A percentile compares a stretch with the other conserved stretches of the same genome.
phyloP scores from a whole-genome alignment of 306 rosid genomes.

The Hippophae tibetana region DNA sequence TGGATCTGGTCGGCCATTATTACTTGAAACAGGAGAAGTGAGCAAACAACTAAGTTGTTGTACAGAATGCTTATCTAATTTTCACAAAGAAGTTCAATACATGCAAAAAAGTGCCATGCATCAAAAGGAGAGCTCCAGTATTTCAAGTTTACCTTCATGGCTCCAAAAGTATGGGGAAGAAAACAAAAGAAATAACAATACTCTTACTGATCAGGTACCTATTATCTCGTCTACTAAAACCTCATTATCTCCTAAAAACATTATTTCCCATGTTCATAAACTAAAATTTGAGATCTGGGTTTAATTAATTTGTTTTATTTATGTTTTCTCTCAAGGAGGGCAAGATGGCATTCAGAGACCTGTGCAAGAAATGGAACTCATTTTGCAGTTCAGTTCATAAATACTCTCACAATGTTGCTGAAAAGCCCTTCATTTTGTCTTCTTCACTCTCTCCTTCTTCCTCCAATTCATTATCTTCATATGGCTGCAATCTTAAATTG shows the following conservation, averaged over 20 bases:
- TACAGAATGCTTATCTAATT: slow-evolving; percentile 33
- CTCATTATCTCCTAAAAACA: slow-evolving; percentile 3
- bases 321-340: slow-evolving; percentile 35
- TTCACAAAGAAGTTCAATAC: slow-evolving; percentile 29
- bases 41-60: slow-evolving; percentile 39
- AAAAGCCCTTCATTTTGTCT: slow-evolving; percentile 28
- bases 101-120: slow-evolving; percentile 3
- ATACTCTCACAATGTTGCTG: slow-evolving; percentile 8
- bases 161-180: slow-evolving; percentile 57
- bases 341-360: slow-evolving; percentile 31
- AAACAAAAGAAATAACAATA: slow-evolving; percentile 16
- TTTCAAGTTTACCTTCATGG: slow-evolving; percentile 54
- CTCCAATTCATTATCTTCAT: slow-evolving; percentile 32
- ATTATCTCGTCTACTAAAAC: background rate
- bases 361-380: slow-evolving; percentile 63
- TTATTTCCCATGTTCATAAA: background rate
- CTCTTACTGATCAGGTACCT: slow-evolving; percentile 29
- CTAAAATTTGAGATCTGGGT: background rate
- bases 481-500: slow-evolving; percentile 18
- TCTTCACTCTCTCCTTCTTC: slow-evolving; percentile 32
- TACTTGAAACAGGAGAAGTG: no score
- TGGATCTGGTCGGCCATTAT: background rate
- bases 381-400: slow-evolving; percentile 52
- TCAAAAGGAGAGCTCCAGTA: no score
- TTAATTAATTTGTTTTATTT: background rate